Evolutionary conservation across 1,139 yeast genomes (phyloP).

Genomic region (Nakaseomyces nivariensis): DNA sequence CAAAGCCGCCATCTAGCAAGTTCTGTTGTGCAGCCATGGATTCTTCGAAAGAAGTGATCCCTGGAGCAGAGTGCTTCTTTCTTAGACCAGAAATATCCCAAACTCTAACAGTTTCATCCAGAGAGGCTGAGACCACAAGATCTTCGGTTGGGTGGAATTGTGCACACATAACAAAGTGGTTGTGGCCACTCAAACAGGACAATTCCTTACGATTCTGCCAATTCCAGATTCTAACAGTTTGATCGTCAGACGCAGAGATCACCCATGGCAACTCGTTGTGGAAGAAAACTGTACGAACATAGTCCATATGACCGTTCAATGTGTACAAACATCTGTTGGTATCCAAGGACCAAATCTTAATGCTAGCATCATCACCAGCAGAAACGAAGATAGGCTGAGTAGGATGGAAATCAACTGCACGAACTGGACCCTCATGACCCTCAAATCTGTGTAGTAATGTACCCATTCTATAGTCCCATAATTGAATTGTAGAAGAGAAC

Average conservation of each 20-base stretch:
- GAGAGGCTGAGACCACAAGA: conserved; percentile 85
- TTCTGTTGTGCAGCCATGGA: conserved; percentile 58
- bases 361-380: conserved; percentile 93
- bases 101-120: conserved; percentile 97
- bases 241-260: conserved; percentile 93
- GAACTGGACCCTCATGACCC: conserved; percentile 97
- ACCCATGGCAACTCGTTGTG: conserved; percentile 98
- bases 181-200: conserved; percentile 95
- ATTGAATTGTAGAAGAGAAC: conserved; percentile 88
- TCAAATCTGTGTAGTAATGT: conserved; percentile 92
- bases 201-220: conserved; percentile 98
- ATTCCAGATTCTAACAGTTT: conserved; percentile 97
- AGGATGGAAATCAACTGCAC: conserved; percentile 93
- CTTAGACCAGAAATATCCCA: conserved; percentile 97
- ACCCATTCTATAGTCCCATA: conserved; percentile 99
- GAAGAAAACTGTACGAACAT: conserved; percentile 87
- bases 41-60: conserved; percentile 47
- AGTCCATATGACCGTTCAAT: conserved; percentile 87
- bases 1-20: conserved; percentile 87
- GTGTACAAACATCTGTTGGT: conserved; percentile 89
- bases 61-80: conserved; percentile 88
- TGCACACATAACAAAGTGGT: conserved; percentile 97
- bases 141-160: conserved; percentile 96
- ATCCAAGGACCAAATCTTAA: conserved; percentile 92
- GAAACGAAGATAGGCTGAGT: conserved; percentile 95